Evolutionary conservation across 2,329 filamentous ascomycete genomes (phyloP).

Genomic region (Colletotrichum nymphaeae): DNA sequence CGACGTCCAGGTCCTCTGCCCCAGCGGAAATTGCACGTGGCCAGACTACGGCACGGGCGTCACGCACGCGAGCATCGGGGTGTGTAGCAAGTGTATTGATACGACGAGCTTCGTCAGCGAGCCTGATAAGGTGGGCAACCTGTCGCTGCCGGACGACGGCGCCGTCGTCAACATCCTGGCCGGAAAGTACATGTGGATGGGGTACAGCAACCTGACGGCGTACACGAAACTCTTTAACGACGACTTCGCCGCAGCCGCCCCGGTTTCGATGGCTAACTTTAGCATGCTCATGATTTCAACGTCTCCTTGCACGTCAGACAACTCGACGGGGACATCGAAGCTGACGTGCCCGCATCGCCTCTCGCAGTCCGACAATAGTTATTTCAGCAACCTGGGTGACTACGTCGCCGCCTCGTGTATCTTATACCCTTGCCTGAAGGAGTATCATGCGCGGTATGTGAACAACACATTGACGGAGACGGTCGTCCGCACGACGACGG

Average conservation of each 20-base stretch:
- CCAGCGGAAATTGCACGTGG: slow-evolving; percentile 27
- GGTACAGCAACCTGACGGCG: slow-evolving; percentile 24
- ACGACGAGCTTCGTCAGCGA: slow-evolving; percentile 24
- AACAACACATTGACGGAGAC: slow-evolving; percentile 17
- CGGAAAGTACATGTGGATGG: slow-evolving; percentile 26
- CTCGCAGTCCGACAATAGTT: neutral
- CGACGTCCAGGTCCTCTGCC: slow-evolving; percentile 13
- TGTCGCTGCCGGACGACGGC: slow-evolving; percentile 16
- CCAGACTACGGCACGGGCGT: slow-evolving; percentile 26
- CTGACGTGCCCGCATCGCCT: slow-evolving; percentile 13
- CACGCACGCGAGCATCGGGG: slow-evolving; percentile 24
- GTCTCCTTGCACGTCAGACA: slow-evolving; percentile 10
- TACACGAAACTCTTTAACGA: slow-evolving; percentile 2
- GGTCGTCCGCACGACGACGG: slow-evolving; percentile 21
- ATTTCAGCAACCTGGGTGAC: neutral
- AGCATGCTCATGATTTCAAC: slow-evolving; percentile 14
- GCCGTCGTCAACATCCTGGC: slow-evolving; percentile 17
- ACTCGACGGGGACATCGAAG: neutral
- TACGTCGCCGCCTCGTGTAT: slow-evolving; percentile 21
- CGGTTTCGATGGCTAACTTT: slow-evolving; percentile 24
- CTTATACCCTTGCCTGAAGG: slow-evolving; percentile 24
- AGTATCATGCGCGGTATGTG: slow-evolving; percentile 4
- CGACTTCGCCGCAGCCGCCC: neutral
- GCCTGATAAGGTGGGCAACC: neutral
- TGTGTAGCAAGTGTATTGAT: slow-evolving; percentile 29